Conservation (phyloP, 495 filamentous ascomycete species). For the Annulohypoxylon nitens region DNA sequence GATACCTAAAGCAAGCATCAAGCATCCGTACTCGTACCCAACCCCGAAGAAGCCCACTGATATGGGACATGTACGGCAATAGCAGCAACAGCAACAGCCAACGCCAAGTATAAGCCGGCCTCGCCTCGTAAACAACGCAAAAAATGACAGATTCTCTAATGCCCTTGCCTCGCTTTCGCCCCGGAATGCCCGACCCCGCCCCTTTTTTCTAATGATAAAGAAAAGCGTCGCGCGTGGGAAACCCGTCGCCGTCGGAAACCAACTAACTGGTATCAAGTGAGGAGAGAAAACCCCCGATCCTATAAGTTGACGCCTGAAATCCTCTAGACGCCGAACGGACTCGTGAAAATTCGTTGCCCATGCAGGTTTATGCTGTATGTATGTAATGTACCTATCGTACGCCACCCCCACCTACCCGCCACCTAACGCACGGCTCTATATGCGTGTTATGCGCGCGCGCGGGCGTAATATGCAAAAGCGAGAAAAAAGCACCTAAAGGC, state of each 20-base stretch:
- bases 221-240: not conserved
- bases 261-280: constrained; percentile 4
- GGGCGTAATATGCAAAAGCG: constrained; percentile 3
- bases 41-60: not conserved
- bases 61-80: not conserved
- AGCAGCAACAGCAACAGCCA: not conserved
- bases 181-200: not conserved
- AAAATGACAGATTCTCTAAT: not conserved
- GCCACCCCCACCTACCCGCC: not conserved
- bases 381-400: constrained; percentile 6
- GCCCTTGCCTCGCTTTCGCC: constrained; percentile 1
- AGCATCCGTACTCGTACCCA: not conserved
- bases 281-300: not conserved
- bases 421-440: not conserved
- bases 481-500: not conserved
- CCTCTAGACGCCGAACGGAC: constrained; percentile 26
- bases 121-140: not conserved
- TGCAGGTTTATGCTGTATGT: not conserved
- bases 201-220: not conserved
- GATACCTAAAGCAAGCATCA: not conserved
- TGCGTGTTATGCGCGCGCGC: not conserved
- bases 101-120: not conserved
- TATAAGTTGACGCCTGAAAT: constrained; percentile 14
- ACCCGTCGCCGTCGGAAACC: not conserved
- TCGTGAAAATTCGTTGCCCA: constrained; percentile 24